Percentiles rank a stretch among this genome's conserved stretches.
These are phyloP conservation scores for Trichoderma cornu-damae DNA, from an alignment of 2,329 filamentous ascomycete species.

Conservation along the genomic window DNA sequence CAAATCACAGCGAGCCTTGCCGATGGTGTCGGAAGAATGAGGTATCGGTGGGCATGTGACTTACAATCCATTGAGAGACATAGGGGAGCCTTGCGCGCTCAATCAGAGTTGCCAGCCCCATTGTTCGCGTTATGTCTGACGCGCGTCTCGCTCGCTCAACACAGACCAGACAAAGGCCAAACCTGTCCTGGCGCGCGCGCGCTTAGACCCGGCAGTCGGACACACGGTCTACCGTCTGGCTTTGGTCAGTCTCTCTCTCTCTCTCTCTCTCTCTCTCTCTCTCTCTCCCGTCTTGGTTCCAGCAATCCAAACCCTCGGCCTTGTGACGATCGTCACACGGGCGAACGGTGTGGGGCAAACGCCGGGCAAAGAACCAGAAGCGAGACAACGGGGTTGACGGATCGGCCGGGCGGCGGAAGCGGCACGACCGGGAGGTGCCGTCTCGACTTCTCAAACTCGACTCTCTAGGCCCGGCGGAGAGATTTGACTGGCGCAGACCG, in stretches of 20 bases:
- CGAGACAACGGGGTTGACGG: not conserved
- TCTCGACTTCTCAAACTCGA: not conserved
- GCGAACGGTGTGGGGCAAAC: not conserved
- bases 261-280: too few species aligned
- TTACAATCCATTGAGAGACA: slow-evolving; percentile 33
- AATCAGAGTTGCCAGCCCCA: slow-evolving; percentile 20
- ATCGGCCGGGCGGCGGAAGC: slow-evolving; percentile 5
- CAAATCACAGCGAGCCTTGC: not conserved
- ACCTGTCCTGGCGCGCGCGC: not conserved
- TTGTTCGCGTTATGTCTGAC: not conserved
- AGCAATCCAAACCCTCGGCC: not conserved
- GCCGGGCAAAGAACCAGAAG: not conserved
- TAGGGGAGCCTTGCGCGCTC: slow-evolving; percentile 28
- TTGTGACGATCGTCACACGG: not conserved
- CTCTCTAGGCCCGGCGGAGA: not conserved
- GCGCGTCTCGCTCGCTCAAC: not conserved
- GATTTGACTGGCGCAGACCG: not conserved
- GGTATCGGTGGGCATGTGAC: not conserved
- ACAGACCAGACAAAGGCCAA: not conserved
- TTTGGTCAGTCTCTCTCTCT: too few species aligned
- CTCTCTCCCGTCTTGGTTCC: too few species aligned
- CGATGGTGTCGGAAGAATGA: not conserved
- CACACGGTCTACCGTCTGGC: not conserved
- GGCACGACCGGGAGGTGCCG: slow-evolving; percentile 10
- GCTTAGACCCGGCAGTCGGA: not conserved